Conservation (phyloP, 176 grass and related monocot genomes). For the Coix lacrymajobi region DNA sequence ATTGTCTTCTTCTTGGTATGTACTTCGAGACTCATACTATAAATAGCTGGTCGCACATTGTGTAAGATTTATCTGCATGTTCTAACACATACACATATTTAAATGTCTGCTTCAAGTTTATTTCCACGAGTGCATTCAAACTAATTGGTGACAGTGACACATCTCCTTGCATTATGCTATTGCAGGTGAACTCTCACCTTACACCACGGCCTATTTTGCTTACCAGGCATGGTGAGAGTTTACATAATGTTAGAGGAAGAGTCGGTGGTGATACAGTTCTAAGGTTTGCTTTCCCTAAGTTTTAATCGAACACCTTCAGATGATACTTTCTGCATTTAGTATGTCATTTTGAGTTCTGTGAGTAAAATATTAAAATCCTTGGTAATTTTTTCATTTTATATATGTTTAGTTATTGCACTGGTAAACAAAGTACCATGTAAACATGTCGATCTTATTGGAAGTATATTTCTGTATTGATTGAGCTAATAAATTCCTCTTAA, state of each 20-base stretch:
- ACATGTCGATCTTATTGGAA: neutral
- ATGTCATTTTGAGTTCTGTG: constrained; percentile 20
- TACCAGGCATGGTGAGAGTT: constrained; percentile 96
- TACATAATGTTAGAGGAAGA: constrained; percentile 92
- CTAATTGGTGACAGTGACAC: constrained; percentile 10
- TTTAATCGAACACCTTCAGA: constrained; percentile 22
- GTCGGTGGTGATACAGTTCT: constrained; percentile 93
- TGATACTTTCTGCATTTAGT: neutral
- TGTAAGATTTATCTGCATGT: neutral
- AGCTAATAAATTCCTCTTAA: constrained; percentile 18
- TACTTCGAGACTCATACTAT: neutral
- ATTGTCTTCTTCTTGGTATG: constrained; percentile 99
- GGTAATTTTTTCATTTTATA: neutral
- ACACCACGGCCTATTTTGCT: constrained; percentile 91
- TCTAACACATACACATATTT: neutral
- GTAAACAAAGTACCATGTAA: neutral
- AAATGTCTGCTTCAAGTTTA: neutral
- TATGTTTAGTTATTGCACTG: neutral
- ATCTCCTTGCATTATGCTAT: constrained; percentile 12
- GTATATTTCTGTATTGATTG: constrained; percentile 17
- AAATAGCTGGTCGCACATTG: constrained; percentile 8
- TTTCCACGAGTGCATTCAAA: neutral
- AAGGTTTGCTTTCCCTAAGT: constrained; percentile 55
- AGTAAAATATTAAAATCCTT: constrained; percentile 26
- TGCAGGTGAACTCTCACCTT: constrained; percentile 98